Percentiles rank a stretch among this genome's conserved stretches.
These are phyloP conservation scores for Trichoderma erinaceum DNA, from an alignment of 495 filamentous ascomycete genomes.

Conservation along the genomic window DNA sequence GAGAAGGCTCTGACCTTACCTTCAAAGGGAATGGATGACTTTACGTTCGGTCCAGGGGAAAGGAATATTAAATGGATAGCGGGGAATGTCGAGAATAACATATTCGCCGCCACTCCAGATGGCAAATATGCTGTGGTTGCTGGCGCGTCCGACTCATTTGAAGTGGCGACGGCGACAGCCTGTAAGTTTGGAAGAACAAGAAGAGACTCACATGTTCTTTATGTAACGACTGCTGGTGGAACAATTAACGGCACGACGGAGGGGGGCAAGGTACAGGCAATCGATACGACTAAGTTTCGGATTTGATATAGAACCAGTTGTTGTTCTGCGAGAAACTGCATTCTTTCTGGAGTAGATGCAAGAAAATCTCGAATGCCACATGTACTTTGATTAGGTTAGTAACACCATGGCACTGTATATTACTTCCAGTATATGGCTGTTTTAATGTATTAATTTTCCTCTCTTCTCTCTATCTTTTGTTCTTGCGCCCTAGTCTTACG, in stretches of 20 bases:
- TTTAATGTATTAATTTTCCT: too few relatives aligned
- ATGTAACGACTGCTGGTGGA: slow-evolving; percentile 23
- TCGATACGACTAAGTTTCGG: slow-evolving; percentile 16
- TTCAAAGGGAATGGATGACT: background rate
- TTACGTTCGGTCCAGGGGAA: background rate
- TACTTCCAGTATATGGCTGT: too few relatives aligned
- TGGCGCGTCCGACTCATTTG: slow-evolving; percentile 19
- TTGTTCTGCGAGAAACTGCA: too few relatives aligned
- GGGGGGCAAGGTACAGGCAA: slow-evolving; percentile 20
- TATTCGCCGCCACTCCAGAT: background rate
- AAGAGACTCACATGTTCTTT: slow-evolving; percentile 22
- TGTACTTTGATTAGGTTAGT: too few relatives aligned
- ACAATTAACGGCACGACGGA: slow-evolving; percentile 19
- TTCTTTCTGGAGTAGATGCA: too few relatives aligned
- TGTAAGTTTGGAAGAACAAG: slow-evolving; percentile 21
- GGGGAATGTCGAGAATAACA: background rate
- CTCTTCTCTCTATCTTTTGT: too few relatives aligned
- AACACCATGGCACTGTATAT: too few relatives aligned
- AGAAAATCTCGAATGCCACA: too few relatives aligned
- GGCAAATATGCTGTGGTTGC: slow-evolving; percentile 18
- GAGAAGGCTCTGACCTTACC: background rate
- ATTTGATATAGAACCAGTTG: background rate
- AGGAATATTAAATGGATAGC: background rate
- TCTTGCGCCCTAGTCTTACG: too few relatives aligned
- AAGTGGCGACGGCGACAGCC: slow-evolving; percentile 23